These are phyloP conservation scores for Polyplosphaeria fusca DNA, from an alignment of 495 filamentous ascomycete genomes.

Conservation along the genomic window DNA sequence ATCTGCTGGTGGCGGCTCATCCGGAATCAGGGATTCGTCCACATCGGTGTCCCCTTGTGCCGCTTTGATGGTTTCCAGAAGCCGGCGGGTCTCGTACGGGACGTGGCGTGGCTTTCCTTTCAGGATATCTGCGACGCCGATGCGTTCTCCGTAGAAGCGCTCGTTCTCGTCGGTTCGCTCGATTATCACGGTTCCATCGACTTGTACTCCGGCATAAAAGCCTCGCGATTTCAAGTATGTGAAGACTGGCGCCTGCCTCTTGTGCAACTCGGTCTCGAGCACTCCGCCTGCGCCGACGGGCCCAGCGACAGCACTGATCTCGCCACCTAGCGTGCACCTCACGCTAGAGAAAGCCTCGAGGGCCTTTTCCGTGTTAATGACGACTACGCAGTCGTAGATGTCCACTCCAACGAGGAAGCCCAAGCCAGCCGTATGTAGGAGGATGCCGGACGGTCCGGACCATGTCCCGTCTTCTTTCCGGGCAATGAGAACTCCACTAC, in stretches of 20 bases:
- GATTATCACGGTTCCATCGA: conserved; percentile 80
- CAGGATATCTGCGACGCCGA: conserved; percentile 76
- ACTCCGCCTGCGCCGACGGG: conserved; percentile 73
- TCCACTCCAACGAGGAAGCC: conserved; percentile 90
- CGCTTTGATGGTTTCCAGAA: conserved; percentile 78
- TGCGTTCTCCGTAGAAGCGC: conserved; percentile 71
- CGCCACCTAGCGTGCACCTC: conserved; percentile 72
- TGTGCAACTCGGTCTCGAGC: conserved; percentile 69
- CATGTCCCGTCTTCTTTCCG: conserved; percentile 78
- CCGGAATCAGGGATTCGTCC: conserved; percentile 55
- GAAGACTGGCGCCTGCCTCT: conserved; percentile 70
- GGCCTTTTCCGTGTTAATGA: conserved; percentile 80
- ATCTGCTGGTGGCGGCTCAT: conserved; percentile 71
- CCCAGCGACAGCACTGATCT: conserved; percentile 72
- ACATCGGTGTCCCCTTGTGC: conserved; percentile 70
- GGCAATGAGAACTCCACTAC: conserved; percentile 76
- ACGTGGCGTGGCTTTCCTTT: conserved; percentile 71
- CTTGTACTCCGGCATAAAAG: conserved; percentile 74
- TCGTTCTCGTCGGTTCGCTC: conserved; percentile 89
- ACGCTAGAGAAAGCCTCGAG: conserved; percentile 76
- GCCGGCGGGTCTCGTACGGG: conserved; percentile 57
- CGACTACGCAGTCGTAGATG: conserved; percentile 87
- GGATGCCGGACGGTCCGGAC: conserved; percentile 83
- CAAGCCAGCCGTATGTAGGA: conserved; percentile 79
- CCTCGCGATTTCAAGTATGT: conserved; percentile 87